Evolutionary conservation across 805 yeast species (phyloP), one percentile per base, ranked within the genome.

Genomic region (Suhomyces pyralidae): DNA sequence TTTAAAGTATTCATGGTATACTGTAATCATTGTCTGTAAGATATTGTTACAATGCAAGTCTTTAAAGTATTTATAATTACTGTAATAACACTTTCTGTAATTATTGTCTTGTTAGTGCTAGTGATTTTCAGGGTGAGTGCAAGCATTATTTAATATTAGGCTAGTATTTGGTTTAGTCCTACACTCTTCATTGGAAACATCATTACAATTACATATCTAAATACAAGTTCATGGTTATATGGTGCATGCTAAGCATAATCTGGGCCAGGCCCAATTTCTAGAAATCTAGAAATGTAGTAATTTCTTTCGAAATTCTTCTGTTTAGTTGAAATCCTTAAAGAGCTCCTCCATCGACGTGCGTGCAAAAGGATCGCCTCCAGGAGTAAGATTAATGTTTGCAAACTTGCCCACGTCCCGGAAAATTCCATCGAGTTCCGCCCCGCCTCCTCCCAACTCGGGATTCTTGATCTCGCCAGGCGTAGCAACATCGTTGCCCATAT

Each of bases 251-350:
- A 40, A 38, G 43, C 12, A 10, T 28, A 43, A 12, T 20, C 45
- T 20, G 49, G 26, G 25, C 25, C 25, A 22, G 25, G 25, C 25
- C 22, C 22, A 20, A 4, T 20, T 20, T 20, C n/a, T n/a, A n/a
- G n/a, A n/a, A n/a, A n/a, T n/a, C n/a, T n/a, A n/a, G n/a, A n/a
- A n/a, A n/a, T n/a, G n/a, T n/a, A n/a, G n/a, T n/a, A n/a, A n/a
- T n/a, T n/a, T n/a, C n/a, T n/a, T n/a, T n/a, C n/a, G n/a, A n/a
- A n/a, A n/a, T n/a, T n/a, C n/a, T n/a, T n/a, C n/a, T n/a, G n/a
- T n/a, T n/a, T 20, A 22, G 25, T 22, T 53, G 43, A 53, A 50
- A 28, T 53, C 55, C 34, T 46, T 50, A 24, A 53, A 53, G 12
- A 53, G n/a, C 2, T 53, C 55, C 8, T 53, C 55, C 30, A 53